Base-by-base conservation (phyloP, 257 asterid species). In the Orobanche coerulescens region DNA sequence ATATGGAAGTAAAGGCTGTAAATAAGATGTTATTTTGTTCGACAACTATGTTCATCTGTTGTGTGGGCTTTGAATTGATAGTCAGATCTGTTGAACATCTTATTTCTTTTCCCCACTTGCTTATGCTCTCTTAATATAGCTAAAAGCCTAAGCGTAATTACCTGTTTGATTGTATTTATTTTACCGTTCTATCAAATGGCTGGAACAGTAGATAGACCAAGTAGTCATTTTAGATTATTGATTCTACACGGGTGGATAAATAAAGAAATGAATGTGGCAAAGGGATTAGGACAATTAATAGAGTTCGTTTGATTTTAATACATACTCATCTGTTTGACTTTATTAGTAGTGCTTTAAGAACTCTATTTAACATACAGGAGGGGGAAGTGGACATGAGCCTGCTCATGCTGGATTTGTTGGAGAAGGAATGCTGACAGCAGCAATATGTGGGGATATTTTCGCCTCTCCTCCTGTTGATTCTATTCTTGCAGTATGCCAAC, bases 321-420 rank as follows among this genome's bases (percentile, higher is more conserved):
- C 36, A 22, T 61, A 43, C 25, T 55, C 48, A 9, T 67, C 34
- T 22, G 5, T 37, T 62, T 57, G 58, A 25, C 43, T 15, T 14
- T n/a, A 64, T 62, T 56, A 64, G 37, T 57, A 54, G 58, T 63
- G 58, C 6, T 50, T 26, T 68, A 58, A 28, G 9, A 31, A 56
- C 19, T 28, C 20, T 48, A 39, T 20, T 68, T 10, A 64, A 40
- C 62, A 63, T 40, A 59, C 84, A 92, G 98, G 98, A 64, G 98
- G 97, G 65, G 98, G 98, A 74, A 92, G 97, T 74, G 98, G 98
- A 58, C 98, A 92, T 16, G 98, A 92, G 80, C 98, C 98, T 64
- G 93, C 95, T 67, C 93, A 89, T 74, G 98, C 95, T 65, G 98
- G 98, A 77, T 92, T 79, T 82, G 97, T 92, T 58, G 98, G 98